A percentile compares a stretch with the other conserved stretches of the same genome.
Conservation (phyloP, 2,329 filamentous ascomycete species). For the Proliferodiscus dingleyae region DNA sequence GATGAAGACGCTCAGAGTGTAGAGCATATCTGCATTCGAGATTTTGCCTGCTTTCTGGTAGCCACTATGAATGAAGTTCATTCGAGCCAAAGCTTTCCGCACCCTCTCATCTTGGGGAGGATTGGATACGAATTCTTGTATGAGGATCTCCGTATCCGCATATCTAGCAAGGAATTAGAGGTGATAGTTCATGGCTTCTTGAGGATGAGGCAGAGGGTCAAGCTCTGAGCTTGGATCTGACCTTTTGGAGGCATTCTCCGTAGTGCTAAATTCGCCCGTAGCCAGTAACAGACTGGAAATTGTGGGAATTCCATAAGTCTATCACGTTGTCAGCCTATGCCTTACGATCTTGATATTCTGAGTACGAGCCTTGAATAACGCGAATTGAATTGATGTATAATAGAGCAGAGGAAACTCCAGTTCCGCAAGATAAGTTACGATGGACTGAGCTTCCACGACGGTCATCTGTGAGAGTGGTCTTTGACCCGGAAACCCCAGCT, state of each 20-base stretch:
- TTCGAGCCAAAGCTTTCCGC: constrained; percentile 51
- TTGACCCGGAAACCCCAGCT: constrained; percentile 41
- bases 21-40: constrained; percentile 57
- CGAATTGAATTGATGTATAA: constrained; percentile 50
- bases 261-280: constrained; percentile 44
- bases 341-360: no score
- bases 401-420: constrained; percentile 53
- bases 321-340: no score
- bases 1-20: constrained; percentile 62
- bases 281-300: constrained; percentile 45
- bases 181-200: no score
- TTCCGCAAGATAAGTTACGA: constrained; percentile 40
- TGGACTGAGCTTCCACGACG: constrained; percentile 45
- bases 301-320: constrained; percentile 53
- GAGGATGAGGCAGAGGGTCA: no score
- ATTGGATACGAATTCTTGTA: constrained; percentile 14
- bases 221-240: constrained; percentile 5
- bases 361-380: constrained; percentile 49
- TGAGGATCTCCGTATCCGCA: neutral
- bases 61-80: constrained; percentile 57
- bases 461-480: constrained; percentile 48
- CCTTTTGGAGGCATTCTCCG: constrained; percentile 42
- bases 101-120: constrained; percentile 33
- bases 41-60: constrained; percentile 57
- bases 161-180: no score